These are phyloP conservation scores for Dichotomopilus funicola DNA, from an alignment of 2,329 filamentous ascomycete genomes.

Conservation along the genomic window DNA sequence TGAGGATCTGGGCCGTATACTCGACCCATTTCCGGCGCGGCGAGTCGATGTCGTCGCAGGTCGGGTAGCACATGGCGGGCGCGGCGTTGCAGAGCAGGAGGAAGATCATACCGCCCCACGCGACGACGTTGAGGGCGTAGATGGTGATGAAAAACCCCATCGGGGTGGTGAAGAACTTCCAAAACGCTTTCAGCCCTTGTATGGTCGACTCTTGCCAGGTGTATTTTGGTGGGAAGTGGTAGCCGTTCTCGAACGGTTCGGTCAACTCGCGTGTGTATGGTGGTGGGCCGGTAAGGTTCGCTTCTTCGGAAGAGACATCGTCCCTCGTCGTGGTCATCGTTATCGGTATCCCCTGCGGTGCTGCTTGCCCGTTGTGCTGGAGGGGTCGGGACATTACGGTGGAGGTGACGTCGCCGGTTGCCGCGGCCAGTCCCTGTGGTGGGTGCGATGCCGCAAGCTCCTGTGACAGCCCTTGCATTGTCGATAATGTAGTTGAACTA, in stretches of 20 bases:
- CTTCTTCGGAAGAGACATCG: constrained; percentile 19
- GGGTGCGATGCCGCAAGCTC: constrained; percentile 41
- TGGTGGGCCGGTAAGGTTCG: constrained; percentile 21
- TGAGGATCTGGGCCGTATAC: constrained; percentile 75
- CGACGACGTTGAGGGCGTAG: constrained; percentile 76
- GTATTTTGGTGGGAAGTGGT: constrained; percentile 58
- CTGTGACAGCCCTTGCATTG: constrained; percentile 15
- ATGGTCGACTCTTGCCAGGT: constrained; percentile 52
- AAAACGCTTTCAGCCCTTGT: constrained; percentile 55
- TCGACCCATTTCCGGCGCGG: constrained; percentile 81
- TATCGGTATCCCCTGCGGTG: neutral
- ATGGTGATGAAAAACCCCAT: constrained; percentile 70
- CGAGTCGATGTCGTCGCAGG: constrained; percentile 66
- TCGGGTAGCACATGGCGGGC: constrained; percentile 64
- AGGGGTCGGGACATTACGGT: constrained; percentile 27
- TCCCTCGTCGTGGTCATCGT: too few species aligned
- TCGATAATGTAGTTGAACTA: constrained; percentile 4
- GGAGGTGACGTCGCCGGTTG: constrained; percentile 40
- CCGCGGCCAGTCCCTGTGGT: constrained; percentile 43
- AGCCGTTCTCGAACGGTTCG: constrained; percentile 53
- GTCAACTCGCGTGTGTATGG: constrained; percentile 24
- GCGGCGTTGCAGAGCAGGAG: constrained; percentile 70
- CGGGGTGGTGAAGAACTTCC: constrained; percentile 67
- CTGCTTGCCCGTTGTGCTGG: constrained; percentile 1
- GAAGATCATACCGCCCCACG: constrained; percentile 90